Conservation (phyloP, 305 asterid species). For the Rubia tinctorum region DNA sequence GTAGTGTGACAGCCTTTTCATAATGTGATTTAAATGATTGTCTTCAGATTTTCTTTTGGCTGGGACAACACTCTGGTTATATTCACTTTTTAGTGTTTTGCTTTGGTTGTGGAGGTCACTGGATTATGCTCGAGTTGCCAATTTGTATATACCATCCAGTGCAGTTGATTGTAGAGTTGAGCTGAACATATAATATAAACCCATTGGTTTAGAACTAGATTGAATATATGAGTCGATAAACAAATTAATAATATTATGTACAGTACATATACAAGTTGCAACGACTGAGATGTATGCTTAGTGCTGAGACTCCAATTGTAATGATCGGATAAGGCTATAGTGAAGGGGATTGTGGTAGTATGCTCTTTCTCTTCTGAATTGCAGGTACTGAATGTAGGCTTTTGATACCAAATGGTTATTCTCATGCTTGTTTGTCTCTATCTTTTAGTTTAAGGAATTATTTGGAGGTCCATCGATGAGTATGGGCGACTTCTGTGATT, state of each 20-base stretch:
- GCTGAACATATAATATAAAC: too few species aligned
- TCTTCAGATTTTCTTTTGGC: background rate
- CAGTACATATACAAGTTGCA: too few species aligned
- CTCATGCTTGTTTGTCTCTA: background rate
- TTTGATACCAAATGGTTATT: background rate
- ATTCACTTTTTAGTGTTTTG: background rate
- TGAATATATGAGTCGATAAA: too few species aligned
- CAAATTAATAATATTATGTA: too few species aligned
- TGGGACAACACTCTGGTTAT: background rate
- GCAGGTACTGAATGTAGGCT: background rate
- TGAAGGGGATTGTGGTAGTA: slow-evolving; percentile 1
- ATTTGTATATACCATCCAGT: background rate
- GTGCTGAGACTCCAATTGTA: background rate
- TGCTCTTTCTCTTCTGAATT: background rate
- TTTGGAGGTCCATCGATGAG: background rate
- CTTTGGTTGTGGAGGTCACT: background rate
- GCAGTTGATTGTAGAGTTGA: background rate
- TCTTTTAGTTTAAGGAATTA: background rate
- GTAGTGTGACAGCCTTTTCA: background rate
- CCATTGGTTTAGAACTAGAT: too few species aligned
- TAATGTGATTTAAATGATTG: background rate
- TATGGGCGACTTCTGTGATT: background rate
- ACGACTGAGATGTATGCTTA: background rate
- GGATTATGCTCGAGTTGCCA: background rate
- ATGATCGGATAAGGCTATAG: background rate